These are phyloP conservation scores for Haplosporangium sp. DNA, from an alignment of 371 early-diverging fungal species.

Conservation along the genomic window DNA sequence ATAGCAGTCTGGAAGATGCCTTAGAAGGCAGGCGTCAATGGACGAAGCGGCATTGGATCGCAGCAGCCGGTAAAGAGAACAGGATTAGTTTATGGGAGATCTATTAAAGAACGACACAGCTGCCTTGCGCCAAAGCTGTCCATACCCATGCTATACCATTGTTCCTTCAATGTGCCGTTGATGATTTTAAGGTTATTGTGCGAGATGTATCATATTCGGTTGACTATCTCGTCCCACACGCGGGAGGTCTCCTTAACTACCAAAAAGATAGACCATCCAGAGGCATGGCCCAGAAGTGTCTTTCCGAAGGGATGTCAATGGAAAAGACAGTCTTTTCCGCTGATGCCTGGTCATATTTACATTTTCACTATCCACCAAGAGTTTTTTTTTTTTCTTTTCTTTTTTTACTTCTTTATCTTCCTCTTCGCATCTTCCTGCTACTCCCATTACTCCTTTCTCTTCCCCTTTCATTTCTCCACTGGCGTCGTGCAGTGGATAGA, in stretches of 20 bases:
- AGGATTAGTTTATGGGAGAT: constrained; percentile 51
- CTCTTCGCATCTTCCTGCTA: neutral
- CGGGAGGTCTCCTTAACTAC: too few species aligned
- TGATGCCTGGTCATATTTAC: neutral
- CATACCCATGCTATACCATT: too few species aligned
- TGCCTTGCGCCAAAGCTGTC: neutral
- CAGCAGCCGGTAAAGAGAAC: constrained; percentile 47
- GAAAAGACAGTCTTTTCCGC: neutral
- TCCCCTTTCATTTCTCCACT: neutral
- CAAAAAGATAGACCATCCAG: too few species aligned
- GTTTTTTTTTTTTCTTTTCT: neutral
- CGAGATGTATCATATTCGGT: too few species aligned
- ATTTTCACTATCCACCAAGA: neutral
- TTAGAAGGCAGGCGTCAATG: constrained; percentile 17
- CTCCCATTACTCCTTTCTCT: constrained; percentile 1
- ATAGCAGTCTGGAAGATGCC: constrained; percentile 25
- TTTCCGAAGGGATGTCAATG: neutral
- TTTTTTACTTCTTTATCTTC: neutral
- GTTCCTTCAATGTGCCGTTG: too few species aligned
- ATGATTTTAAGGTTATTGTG: too few species aligned
- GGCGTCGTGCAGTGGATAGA: neutral
- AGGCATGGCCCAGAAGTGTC: too few species aligned
- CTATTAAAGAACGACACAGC: constrained; percentile 17
- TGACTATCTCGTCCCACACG: too few species aligned
- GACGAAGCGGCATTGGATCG: constrained; percentile 42